Evolutionary conservation across 2,329 filamentous ascomycete species (phyloP).

Genomic region (Biscogniauxia marginata): DNA sequence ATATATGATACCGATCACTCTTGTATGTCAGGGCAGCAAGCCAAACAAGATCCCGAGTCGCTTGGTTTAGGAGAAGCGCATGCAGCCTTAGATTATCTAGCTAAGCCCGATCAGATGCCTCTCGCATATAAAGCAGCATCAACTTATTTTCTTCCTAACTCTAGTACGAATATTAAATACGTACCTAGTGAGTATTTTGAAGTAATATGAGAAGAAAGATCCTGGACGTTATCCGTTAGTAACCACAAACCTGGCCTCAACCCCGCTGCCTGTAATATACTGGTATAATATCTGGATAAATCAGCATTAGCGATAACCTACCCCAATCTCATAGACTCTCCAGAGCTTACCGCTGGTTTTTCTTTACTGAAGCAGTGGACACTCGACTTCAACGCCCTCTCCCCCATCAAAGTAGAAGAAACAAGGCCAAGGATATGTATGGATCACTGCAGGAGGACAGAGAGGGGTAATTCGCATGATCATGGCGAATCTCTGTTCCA

Average conservation of each 20-base stretch:
- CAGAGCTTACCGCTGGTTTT: neutral
- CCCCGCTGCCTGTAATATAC: neutral
- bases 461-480: neutral
- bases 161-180: neutral
- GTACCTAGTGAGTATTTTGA: neutral
- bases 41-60: neutral
- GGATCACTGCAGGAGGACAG: neutral
- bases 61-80: neutral
- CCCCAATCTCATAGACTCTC: neutral
- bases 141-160: neutral
- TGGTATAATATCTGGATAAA: neutral
- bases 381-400: neutral
- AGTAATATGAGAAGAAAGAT: neutral
- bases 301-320: neutral
- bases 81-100: neutral
- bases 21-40: neutral
- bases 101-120: neutral
- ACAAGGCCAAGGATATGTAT: neutral
- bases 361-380: neutral
- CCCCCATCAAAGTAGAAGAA: neutral
- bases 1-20: neutral
- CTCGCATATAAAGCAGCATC: neutral
- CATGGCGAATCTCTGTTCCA: neutral
- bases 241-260: neutral
- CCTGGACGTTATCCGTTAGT: no score